phyloP scores from a whole-genome alignment of 345 rosid genomes.

The Pistacia integerrima region DNA sequence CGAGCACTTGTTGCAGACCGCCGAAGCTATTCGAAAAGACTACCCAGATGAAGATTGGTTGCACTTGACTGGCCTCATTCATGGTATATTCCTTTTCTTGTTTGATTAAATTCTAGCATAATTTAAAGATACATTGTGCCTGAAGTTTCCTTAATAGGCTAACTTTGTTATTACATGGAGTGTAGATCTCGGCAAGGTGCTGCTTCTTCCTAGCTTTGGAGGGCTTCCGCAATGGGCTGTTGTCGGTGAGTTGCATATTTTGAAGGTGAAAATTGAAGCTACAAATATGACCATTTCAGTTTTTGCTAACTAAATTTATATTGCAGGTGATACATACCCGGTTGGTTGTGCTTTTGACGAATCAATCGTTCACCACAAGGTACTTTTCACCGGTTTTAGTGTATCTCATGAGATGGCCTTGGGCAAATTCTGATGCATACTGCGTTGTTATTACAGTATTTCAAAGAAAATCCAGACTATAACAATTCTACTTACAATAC shows the following conservation, averaged over 20 bases:
- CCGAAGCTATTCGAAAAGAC: constrained; percentile 64
- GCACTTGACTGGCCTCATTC: constrained; percentile 66
- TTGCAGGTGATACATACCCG: constrained; percentile 74
- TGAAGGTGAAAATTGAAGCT: neutral
- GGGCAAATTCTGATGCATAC: neutral
- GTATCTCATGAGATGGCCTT: neutral
- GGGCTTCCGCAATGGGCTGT: constrained; percentile 95
- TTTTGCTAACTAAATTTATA: neutral
- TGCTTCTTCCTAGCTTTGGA: constrained; percentile 73
- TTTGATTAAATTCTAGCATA: neutral
- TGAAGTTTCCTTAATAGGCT: too few relatives aligned
- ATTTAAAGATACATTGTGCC: neutral
- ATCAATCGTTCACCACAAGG: constrained; percentile 82
- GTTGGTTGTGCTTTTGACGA: constrained; percentile 83
- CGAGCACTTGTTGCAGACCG: constrained; percentile 65
- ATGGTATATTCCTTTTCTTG: constrained; percentile 33
- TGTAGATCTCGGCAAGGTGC: constrained; percentile 84
- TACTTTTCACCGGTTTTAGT: constrained; percentile 4
- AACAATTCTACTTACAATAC: constrained; percentile 52
- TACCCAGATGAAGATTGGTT: constrained; percentile 66
- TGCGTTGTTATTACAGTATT: constrained; percentile 36
- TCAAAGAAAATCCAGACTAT: constrained; percentile 59
- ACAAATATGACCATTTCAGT: neutral
- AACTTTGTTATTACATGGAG: neutral
- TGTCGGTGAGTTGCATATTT: constrained; percentile 53